Conservation (phyloP, 2,329 filamentous ascomycete species). For the Zopfia rhizophila region DNA sequence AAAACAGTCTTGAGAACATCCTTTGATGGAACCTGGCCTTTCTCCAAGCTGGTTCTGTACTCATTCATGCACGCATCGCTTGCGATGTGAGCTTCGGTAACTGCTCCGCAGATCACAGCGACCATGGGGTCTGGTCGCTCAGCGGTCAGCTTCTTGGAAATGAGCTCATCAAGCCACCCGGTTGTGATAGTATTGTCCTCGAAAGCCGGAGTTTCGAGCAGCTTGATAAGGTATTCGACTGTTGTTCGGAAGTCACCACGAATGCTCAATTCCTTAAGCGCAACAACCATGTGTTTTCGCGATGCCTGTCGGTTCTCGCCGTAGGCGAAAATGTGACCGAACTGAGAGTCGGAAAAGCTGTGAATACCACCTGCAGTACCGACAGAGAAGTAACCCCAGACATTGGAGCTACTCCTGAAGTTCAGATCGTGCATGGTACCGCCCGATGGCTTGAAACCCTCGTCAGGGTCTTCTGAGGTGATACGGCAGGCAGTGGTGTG, state of each 20-base stretch:
- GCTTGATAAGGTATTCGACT: constrained; percentile 98
- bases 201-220: constrained; percentile 97
- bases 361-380: constrained; percentile 96
- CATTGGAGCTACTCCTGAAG: constrained; percentile 98
- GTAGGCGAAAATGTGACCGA: constrained; percentile 99
- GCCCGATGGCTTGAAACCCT: constrained; percentile 99
- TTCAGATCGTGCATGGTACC: constrained; percentile 99
- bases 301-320: constrained; percentile 97
- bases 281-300: constrained; percentile 98
- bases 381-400: constrained; percentile 99
- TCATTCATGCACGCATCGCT: constrained; percentile 89
- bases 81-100: constrained; percentile 94
- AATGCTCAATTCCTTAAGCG: constrained; percentile 98
- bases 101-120: constrained; percentile 93
- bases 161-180: constrained; percentile 98
- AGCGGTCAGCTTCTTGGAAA: constrained; percentile 95
- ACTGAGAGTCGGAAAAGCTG: constrained; percentile 98
- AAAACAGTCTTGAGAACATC: constrained; percentile 98
- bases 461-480: constrained; percentile 97
- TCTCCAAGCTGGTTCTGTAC: constrained; percentile 89
- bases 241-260: constrained; percentile 99
- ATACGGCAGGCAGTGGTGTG: constrained; percentile 99
- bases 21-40: constrained; percentile 96
- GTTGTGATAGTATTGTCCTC: constrained; percentile 99
- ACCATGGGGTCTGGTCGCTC: constrained; percentile 94